Percentiles rank a stretch among this genome's conserved stretches.
Evolutionary conservation across 139 green algal genomes (phyloP).

Genomic region (Chlamydomonas applanata): DNA sequence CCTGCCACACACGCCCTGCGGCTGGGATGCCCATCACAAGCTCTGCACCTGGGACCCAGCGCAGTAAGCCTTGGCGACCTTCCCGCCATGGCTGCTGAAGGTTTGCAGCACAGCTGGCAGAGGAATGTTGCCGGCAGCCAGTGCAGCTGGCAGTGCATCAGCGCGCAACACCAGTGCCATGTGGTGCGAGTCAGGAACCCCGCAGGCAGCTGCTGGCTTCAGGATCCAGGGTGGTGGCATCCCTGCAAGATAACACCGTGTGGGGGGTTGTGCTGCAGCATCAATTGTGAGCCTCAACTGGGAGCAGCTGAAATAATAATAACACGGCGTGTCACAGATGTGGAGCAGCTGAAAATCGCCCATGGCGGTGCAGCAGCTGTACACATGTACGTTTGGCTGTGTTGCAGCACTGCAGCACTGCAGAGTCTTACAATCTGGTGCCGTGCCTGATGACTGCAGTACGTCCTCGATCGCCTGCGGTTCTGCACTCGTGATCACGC

Average conservation of each 20-base stretch:
- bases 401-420: not conserved
- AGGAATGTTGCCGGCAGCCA: constrained; percentile 24
- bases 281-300: no score
- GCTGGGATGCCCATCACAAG: no score
- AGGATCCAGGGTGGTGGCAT: constrained; percentile 64
- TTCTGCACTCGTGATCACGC: not conserved
- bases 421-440: not conserved
- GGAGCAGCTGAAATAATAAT: no score
- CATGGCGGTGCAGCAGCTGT: no score
- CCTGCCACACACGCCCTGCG: not conserved
- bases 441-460: not conserved
- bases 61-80: constrained; percentile 80
- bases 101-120: constrained; percentile 70
- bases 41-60: constrained; percentile 57
- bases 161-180: constrained; percentile 69
- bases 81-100: constrained; percentile 76
- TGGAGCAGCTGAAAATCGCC: no score
- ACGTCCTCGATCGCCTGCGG: not conserved
- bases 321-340: no score
- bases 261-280: no score
- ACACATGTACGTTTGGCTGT: no score
- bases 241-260: constrained; percentile 29
- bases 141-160: constrained; percentile 13
- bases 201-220: constrained; percentile 73
- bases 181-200: constrained; percentile 60